These are phyloP conservation scores for Plasmodium gaboni DNA, from an alignment of 169 alveolate species.

Conservation along the genomic window DNA sequence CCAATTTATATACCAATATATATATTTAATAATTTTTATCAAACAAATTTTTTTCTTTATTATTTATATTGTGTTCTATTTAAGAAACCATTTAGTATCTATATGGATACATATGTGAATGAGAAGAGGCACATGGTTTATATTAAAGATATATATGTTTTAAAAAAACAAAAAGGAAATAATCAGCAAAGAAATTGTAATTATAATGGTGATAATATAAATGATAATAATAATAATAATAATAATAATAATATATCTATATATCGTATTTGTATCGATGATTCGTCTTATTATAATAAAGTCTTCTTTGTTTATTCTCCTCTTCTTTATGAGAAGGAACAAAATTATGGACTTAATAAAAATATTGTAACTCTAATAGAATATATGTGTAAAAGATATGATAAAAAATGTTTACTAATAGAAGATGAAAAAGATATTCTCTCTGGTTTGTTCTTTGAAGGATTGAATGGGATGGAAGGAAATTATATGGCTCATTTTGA, in stretches of 20 bases:
- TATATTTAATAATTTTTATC: slow-evolving; percentile 35
- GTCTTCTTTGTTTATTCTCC: slow-evolving; percentile 10
- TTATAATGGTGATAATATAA: background rate
- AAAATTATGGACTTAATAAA: slow-evolving; percentile 6
- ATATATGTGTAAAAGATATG: slow-evolving; percentile 14
- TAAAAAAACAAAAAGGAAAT: background rate
- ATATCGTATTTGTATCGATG: background rate
- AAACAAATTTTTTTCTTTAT: slow-evolving; percentile 19
- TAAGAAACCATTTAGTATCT: slow-evolving; percentile 4
- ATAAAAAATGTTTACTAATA: background rate
- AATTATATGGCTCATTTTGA: no score
- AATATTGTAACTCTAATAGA: slow-evolving; percentile 3
- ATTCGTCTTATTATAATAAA: slow-evolving; percentile 1
- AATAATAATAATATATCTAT: background rate
- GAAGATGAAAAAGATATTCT: background rate
- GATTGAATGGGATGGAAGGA: no score
- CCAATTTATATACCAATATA: slow-evolving; percentile 58
- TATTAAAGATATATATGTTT: background rate
- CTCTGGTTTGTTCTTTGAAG: background rate
- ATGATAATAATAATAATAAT: background rate
- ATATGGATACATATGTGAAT: slow-evolving; percentile 1
- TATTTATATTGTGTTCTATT: slow-evolving; percentile 22
- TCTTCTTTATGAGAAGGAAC: slow-evolving; percentile 6
- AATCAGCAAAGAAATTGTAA: background rate
- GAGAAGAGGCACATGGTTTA: background rate